Evolutionary conservation across 176 grass and related monocot genomes (phyloP).

Genomic region (Zea luxurians): DNA sequence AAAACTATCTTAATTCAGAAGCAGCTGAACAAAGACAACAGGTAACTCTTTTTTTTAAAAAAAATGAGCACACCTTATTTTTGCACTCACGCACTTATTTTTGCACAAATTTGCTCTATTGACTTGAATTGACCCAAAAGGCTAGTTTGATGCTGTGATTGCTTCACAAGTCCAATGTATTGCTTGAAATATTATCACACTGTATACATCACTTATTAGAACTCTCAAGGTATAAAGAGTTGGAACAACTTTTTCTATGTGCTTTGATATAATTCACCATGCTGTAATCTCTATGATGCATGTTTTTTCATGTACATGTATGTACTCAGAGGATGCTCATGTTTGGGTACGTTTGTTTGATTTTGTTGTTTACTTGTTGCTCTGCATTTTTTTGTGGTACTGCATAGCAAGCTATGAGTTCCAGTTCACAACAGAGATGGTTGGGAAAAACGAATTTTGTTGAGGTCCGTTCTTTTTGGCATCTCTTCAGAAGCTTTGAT

Average conservation of each 20-base stretch:
- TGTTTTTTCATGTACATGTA: conserved; percentile 8
- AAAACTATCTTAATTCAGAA: conserved; percentile 26
- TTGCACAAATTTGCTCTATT: background rate
- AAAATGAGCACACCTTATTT: background rate
- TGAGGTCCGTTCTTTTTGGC: conserved; percentile 91
- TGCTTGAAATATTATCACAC: background rate
- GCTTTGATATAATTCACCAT: background rate
- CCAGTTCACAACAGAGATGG: conserved; percentile 54
- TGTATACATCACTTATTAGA: background rate
- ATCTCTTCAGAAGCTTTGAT: conserved; percentile 98
- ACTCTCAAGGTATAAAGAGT: background rate
- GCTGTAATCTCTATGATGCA: conserved; percentile 12
- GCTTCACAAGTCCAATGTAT: background rate
- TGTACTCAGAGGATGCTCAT: background rate
- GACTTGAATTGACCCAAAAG: conserved; percentile 8
- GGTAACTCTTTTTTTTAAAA: conserved; percentile 27
- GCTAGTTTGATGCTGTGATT: background rate
- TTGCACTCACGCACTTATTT: background rate
- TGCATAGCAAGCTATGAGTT: conserved; percentile 42
- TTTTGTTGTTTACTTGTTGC: conserved; percentile 30
- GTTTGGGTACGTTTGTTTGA: conserved; percentile 27
- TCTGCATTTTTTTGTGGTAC: conserved; percentile 38
- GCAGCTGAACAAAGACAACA: conserved; percentile 28
- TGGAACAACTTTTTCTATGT: conserved; percentile 2
- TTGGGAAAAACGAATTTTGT: conserved; percentile 95